Conservation (phyloP, 2,329 filamentous ascomycete species). For the Neofusicoccum sp. region DNA sequence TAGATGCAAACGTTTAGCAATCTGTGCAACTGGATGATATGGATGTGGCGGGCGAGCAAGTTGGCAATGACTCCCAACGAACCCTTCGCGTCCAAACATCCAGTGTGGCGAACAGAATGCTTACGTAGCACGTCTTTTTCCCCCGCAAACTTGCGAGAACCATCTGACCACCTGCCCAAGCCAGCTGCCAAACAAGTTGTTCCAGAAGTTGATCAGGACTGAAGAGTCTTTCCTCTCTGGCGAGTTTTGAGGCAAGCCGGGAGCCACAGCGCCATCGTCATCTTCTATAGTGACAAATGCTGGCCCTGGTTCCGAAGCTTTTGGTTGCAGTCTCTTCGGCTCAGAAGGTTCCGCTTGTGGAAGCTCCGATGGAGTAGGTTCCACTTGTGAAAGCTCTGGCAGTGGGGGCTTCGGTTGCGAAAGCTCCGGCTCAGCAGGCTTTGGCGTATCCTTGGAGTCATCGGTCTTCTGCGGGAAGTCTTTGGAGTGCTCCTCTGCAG, state of each 20-base stretch:
- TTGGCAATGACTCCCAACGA: constrained; percentile 13
- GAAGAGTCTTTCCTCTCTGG: neutral
- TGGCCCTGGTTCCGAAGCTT: neutral
- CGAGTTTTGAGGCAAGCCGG: neutral
- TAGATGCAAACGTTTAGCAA: constrained; percentile 11
- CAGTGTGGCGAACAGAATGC: constrained; percentile 18
- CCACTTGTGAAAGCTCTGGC: too few species aligned
- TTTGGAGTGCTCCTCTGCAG: neutral
- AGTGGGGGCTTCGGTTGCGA: neutral
- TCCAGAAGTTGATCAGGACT: constrained; percentile 13
- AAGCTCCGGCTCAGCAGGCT: neutral
- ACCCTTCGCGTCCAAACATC: constrained; percentile 10
- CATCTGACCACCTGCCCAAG: constrained; percentile 8
- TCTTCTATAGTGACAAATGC: neutral
- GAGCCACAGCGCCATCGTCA: neutral
- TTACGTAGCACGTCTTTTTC: constrained; percentile 22
- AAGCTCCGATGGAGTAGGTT: too few species aligned
- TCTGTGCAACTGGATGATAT: constrained; percentile 8
- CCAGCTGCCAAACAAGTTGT: constrained; percentile 19
- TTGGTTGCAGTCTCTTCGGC: neutral
- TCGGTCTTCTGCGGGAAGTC: neutral
- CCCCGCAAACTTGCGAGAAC: constrained; percentile 14
- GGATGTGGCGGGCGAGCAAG: constrained; percentile 11
- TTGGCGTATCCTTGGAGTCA: neutral
- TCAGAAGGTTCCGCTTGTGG: neutral